Evolutionary conservation across 768 basidiomycete genomes (phyloP), one percentile per base, ranked within the genome.

Genomic region (Lactarius psammicola): DNA sequence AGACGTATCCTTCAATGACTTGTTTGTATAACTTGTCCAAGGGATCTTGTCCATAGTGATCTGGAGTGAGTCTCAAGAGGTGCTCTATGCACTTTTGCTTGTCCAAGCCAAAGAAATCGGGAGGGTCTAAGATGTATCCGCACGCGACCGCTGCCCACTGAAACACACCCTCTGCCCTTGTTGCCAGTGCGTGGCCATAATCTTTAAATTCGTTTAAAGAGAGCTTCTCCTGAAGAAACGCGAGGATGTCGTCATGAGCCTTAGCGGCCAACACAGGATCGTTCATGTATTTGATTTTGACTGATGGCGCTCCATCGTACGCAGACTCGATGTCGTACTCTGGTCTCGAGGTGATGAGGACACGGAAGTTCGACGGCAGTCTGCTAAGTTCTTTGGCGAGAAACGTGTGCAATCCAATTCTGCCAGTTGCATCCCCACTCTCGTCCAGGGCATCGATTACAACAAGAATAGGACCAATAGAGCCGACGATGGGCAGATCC

Each of bases 291-390:
- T n/a, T 49, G 46, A 49, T 6, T 15, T 34, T 26, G 17, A 34
- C 33, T 3, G 31, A 56, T 30, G 18, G 17, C 20, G 55, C 30
- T 30, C 15, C 30, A 18, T 17, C 11, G 30, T 34, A 34, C 17
- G 33, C 33, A 18, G 55, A n/a, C 30, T 56, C 31, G 55, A 56
- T 33, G 18, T 20, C 17, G 15, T 15, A 9, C 46, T 49, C 46
- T 20, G 46, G 46, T 49, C 46, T 20, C 10, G 46, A 49, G 20
- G 46, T 33, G 17, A 56, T 56, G 3, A 56, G 30, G 1, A 56
- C 30, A 18, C 55, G 55, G 55, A 56, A 56, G 30, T 56, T 56
- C 15, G 55, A 34, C 5, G 55, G 55, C 11, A 56, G 55, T 56
- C 30, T 26, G 3, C 10, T n/a, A 20, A 49, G 46, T 8, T 26